Percentiles rank a stretch among this genome's conserved stretches.
Evolutionary conservation across 2,329 filamentous ascomycete species (phyloP).

Genomic region (Colletotrichum tabaci): DNA sequence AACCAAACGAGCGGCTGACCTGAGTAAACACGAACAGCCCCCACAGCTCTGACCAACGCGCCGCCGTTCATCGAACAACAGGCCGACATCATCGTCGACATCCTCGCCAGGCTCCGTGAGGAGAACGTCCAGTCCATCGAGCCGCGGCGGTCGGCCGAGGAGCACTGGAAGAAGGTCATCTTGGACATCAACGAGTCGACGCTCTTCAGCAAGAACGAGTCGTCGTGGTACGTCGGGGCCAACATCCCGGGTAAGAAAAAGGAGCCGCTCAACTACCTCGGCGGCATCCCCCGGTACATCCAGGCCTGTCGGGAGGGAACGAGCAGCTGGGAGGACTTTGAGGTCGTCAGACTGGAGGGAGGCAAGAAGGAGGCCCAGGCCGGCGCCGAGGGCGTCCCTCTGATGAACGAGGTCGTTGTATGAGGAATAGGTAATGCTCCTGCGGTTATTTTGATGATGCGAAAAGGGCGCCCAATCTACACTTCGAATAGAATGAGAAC

Average conservation of each 20-base stretch:
- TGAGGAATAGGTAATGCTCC: not conserved
- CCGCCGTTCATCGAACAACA: constrained; percentile 42
- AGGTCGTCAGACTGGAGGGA: not conserved
- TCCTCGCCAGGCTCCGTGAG: constrained; percentile 31
- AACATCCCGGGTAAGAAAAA: constrained; percentile 46
- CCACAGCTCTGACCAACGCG: constrained; percentile 43
- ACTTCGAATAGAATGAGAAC: too few relatives aligned
- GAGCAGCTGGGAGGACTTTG: constrained; percentile 26
- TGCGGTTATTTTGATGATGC: not conserved
- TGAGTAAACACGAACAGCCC: constrained; percentile 20
- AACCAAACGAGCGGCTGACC: not conserved
- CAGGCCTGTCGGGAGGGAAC: constrained; percentile 35
- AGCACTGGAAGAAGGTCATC: constrained; percentile 41
- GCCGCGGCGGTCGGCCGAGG: constrained; percentile 31
- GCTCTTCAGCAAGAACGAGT: constrained; percentile 41
- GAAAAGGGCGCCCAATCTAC: too few relatives aligned
- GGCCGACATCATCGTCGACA: constrained; percentile 41
- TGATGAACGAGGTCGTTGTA: not conserved
- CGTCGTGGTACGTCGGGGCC: constrained; percentile 45
- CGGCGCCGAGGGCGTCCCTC: not conserved
- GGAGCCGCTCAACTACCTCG: constrained; percentile 44
- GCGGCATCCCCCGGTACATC: constrained; percentile 39
- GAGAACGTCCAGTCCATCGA: constrained; percentile 40
- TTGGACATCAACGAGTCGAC: constrained; percentile 40
- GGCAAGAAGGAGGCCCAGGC: too few relatives aligned